Percentiles rank a stretch among this genome's conserved stretches.
phyloP scores from a whole-genome alignment of 352 stramenopile species.

The Phytophthora brassicae region DNA sequence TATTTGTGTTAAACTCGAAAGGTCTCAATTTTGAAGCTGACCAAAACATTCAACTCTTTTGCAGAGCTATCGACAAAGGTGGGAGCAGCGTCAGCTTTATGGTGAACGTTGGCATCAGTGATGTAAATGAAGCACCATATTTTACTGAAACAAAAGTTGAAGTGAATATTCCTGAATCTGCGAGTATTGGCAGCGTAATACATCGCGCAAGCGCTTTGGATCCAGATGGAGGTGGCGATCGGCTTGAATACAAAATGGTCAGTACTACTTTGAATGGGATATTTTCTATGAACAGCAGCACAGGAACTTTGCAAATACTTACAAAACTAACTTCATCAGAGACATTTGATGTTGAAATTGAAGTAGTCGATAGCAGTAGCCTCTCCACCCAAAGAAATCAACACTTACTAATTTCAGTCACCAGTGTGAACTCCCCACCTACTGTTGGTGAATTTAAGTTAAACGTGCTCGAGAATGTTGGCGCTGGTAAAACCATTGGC shows the following conservation, averaged over 20 bases:
- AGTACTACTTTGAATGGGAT: not conserved
- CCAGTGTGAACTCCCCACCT: slow-evolving; percentile 24
- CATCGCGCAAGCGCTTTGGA: slow-evolving; percentile 17
- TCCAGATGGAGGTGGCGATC: slow-evolving; percentile 11
- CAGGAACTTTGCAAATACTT: slow-evolving; percentile 3
- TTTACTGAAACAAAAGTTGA: slow-evolving; percentile 8
- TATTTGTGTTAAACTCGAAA: slow-evolving; percentile 15
- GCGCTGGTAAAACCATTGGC: slow-evolving; percentile 35
- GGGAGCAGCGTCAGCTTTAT: slow-evolving; percentile 15
- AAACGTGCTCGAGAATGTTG: slow-evolving; percentile 15
- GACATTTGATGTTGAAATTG: slow-evolving; percentile 16
- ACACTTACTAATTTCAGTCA: slow-evolving; percentile 19
- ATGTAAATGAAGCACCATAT: slow-evolving; percentile 30
- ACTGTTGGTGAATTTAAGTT: slow-evolving; percentile 20
- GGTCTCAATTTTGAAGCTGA: slow-evolving; percentile 25
- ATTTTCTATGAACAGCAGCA: slow-evolving; percentile 4
- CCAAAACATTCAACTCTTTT: slow-evolving; percentile 11
- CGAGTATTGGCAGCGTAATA: slow-evolving; percentile 4
- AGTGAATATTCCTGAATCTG: slow-evolving; percentile 22
- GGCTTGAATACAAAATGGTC: slow-evolving; percentile 22
- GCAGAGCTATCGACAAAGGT: slow-evolving; percentile 18
- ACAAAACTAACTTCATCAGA: slow-evolving; percentile 12
- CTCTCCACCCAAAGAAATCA: slow-evolving; percentile 16
- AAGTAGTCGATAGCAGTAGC: slow-evolving; percentile 18
- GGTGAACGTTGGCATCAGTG: slow-evolving; percentile 15